Percentiles rank a stretch among this genome's conserved stretches.
Evolutionary conservation across 2,329 filamentous ascomycete genomes (phyloP).

Genomic region (Colletotrichum chlorophyti): DNA sequence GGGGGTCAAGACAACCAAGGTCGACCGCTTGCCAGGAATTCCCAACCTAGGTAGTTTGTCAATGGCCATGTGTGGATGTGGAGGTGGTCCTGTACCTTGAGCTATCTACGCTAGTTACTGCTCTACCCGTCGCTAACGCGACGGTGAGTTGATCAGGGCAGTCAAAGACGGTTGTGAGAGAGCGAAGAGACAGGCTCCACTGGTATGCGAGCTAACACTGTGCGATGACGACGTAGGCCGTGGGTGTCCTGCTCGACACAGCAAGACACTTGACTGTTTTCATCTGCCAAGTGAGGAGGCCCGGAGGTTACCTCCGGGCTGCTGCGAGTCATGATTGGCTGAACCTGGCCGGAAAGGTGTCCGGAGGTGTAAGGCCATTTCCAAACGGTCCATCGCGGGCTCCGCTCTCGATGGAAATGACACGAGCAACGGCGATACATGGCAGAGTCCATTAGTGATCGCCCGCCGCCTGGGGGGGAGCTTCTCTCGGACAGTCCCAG

Average conservation of each 20-base stretch:
- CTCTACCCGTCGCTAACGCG: too few relatives aligned
- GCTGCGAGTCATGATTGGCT: not conserved
- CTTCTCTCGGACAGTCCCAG: too few relatives aligned
- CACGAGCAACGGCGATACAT: not conserved
- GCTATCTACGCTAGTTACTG: too few relatives aligned
- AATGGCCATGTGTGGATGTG: too few relatives aligned
- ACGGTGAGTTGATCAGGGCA: not conserved
- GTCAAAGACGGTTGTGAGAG: not conserved
- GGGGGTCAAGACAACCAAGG: too few relatives aligned
- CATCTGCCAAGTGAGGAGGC: not conserved
- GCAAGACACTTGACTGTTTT: slow-evolving; percentile 16
- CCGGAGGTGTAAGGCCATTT: not conserved
- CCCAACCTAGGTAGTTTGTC: too few relatives aligned
- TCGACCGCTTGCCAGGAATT: too few relatives aligned
- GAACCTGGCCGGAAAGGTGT: not conserved
- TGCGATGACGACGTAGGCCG: slow-evolving; percentile 16
- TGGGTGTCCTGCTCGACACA: not conserved
- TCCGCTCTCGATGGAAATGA: too few relatives aligned
- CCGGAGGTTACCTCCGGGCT: slow-evolving; percentile 12
- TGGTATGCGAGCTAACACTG: not conserved
- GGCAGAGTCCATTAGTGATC: not conserved
- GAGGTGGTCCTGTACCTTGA: too few relatives aligned
- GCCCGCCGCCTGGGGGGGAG: too few relatives aligned
- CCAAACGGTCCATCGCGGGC: not conserved
- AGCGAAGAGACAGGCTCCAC: not conserved